Percentiles rank a stretch among this genome's conserved stretches.
These are phyloP conservation scores for Metahyphopichia silvanorum DNA, from an alignment of 805 yeast genomes.

Conservation along the genomic window DNA sequence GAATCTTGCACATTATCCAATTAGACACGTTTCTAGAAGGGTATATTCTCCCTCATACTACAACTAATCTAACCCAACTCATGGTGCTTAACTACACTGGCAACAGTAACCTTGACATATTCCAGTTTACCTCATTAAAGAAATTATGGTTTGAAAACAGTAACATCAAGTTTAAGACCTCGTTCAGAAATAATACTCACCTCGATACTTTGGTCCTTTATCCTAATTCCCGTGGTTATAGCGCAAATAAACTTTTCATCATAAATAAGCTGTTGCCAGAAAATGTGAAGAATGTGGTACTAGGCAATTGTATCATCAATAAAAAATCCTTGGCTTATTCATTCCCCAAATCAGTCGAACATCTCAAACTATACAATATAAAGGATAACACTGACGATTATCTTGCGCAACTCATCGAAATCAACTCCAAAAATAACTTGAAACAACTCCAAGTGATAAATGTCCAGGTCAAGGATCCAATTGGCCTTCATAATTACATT, in stretches of 20 bases:
- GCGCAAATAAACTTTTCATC: conserved; percentile 7
- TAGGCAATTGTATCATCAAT: conserved; percentile 10
- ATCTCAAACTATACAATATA: neutral
- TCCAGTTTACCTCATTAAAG: conserved; percentile 7
- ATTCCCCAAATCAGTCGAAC: conserved; percentile 1
- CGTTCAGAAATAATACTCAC: conserved; percentile 1
- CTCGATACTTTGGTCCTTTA: conserved; percentile 7
- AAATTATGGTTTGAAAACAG: conserved; percentile 15
- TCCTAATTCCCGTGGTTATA: conserved; percentile 14
- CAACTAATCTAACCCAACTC: conserved; percentile 1
- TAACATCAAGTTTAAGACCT: conserved; percentile 7
- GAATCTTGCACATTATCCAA: conserved; percentile 8
- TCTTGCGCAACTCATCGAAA: neutral
- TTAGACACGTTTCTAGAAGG: conserved; percentile 2
- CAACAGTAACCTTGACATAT: conserved; percentile 9
- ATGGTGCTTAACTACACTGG: conserved; percentile 10
- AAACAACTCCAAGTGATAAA: neutral
- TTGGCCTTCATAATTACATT: neutral
- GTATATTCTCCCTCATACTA: too few relatives aligned
- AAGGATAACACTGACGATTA: conserved; percentile 2
- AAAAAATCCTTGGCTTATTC: neutral
- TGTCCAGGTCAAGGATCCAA: neutral
- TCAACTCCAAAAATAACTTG: conserved; percentile 1
- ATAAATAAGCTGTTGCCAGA: conserved; percentile 10
- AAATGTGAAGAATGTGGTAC: conserved; percentile 6